Base-by-base conservation (phyloP, 768 basidiomycete genomes). In the Pleurotus cornucopiae region DNA sequence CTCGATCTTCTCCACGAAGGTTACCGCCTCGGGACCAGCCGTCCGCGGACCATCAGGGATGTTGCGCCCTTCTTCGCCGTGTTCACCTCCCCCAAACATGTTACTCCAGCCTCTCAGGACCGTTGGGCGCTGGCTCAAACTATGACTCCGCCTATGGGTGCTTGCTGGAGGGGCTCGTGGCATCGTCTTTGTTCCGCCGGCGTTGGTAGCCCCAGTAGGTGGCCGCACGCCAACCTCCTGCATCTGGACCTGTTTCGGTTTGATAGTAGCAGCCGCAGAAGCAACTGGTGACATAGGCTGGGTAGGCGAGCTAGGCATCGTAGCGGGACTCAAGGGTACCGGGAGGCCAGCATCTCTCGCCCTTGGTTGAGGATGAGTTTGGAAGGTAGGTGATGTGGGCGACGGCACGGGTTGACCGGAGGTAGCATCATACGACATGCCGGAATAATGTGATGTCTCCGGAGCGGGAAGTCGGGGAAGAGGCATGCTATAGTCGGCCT, bases 81-180 rank as follows among this genome's bases (percentile, higher is more conserved):
- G 30, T 63, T 71, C 51, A 40, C 63, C 69, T 49, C 71, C 68
- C 2, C 85, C 84, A 67, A 88, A 84, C 73, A 86, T 77, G 7
- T 79, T 81, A 21, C 79, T 76, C 81, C 84, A 82, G 2, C 82
- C 80, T 44, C 82, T 76, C 16, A 78, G 62, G 6, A 76, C 63
- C 46, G 71, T 73, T 46, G 89, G 91, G 16, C 89, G 72, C 65
- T 91, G 88, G 62, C 86, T 89, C 69, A 94, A 77, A 64, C 89
- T 90, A 67, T 93, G 91, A 58, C 89, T 92, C 54, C 91, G 76
- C 52, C 86, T 78, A 69, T 94, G 92, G 4, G 86, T 89, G 26
- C 86, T 85, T 3, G 85, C 87, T 6, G 88, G 83, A 2, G 91
- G 91, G 1, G 88, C 83, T 37, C 88, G 78, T 0, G 88, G 89